Evolutionary conservation across 345 rosid species (phyloP).

Genomic region (Eucalyptus pumila): DNA sequence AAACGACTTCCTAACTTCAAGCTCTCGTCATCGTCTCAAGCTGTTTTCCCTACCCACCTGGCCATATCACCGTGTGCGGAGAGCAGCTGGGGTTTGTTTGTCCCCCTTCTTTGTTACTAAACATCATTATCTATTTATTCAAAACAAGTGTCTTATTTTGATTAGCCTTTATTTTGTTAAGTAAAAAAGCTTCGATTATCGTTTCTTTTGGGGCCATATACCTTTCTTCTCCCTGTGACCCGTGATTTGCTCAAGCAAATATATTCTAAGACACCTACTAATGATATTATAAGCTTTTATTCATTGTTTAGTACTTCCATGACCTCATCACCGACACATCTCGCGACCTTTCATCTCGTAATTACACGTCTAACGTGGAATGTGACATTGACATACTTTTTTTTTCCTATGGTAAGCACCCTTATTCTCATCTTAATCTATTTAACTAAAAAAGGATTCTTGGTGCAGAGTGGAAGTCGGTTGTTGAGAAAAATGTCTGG

Average conservation of each 20-base stretch:
- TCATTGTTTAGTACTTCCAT: background rate
- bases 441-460: background rate
- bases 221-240: background rate
- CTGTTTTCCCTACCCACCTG: background rate
- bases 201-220: background rate
- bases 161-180: background rate
- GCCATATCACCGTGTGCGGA: background rate
- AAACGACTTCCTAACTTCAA: background rate
- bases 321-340: background rate
- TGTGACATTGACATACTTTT: background rate
- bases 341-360: background rate
- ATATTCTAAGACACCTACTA: background rate
- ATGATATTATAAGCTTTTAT: background rate
- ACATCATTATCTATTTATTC: background rate
- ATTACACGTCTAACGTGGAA: background rate
- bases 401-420: background rate
- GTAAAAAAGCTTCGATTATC: background rate
- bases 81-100: background rate
- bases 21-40: background rate
- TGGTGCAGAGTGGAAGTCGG: background rate
- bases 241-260: background rate
- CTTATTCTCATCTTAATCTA: background rate
- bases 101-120: background rate
- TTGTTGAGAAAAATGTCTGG: background rate
- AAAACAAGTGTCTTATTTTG: background rate